Conservation (phyloP, 495 filamentous ascomycete genomes). For the Podospora anserina region DNA sequence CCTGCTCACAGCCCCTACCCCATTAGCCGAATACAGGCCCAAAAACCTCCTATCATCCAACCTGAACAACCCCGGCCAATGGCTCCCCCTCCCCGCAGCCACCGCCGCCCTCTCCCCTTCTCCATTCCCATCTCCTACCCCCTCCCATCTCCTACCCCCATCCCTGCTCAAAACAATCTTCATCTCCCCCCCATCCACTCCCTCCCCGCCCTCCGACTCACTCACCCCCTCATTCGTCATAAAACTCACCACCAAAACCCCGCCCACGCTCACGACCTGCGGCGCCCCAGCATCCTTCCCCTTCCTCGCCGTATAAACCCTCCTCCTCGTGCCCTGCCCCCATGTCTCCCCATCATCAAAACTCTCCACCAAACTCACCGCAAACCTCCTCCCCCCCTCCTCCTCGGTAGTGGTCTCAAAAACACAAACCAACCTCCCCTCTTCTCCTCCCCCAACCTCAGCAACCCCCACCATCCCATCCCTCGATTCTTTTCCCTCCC, state of each 20-base stretch:
- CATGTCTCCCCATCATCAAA: conserved; percentile 18
- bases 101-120: conserved; percentile 29
- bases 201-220: background rate
- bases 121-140: background rate
- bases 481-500: background rate
- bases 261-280: conserved; percentile 56
- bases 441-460: background rate
- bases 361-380: conserved; percentile 2
- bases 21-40: conserved; percentile 38
- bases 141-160: conserved; percentile 4
- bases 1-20: conserved; percentile 33
- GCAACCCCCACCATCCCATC: conserved; percentile 26
- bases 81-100: conserved; percentile 29
- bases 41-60: conserved; percentile 36
- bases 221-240: conserved; percentile 58
- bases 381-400: conserved; percentile 1
- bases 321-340: conserved; percentile 2
- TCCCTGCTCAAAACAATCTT: conserved; percentile 11
- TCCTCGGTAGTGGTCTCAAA: conserved; percentile 13
- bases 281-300: conserved; percentile 54
- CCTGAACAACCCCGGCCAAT: conserved; percentile 46
- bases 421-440: conserved; percentile 13
- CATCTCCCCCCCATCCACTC: conserved; percentile 29
- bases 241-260: conserved; percentile 55
- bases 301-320: conserved; percentile 47